Evolutionary conservation across 345 rosid genomes (phyloP).

Genomic region (Aquilaria malaccensis): DNA sequence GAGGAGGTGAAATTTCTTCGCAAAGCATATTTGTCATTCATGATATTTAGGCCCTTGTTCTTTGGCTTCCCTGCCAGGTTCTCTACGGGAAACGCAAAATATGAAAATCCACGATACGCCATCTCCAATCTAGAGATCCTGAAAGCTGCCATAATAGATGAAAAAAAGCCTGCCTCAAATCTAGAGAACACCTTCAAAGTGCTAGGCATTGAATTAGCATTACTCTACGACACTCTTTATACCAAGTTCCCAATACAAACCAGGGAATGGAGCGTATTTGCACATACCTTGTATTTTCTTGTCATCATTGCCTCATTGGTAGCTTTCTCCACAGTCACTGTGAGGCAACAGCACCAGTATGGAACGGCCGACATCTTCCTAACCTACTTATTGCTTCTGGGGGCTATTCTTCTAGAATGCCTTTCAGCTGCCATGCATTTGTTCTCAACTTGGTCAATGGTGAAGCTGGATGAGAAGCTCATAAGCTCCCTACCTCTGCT

Average conservation of each 20-base stretch:
- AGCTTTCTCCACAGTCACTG: background rate
- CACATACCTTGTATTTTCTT: constrained; percentile 17
- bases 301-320: constrained; percentile 8
- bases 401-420: constrained; percentile 17
- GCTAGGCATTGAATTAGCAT: constrained; percentile 32
- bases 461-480: background rate
- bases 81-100: background rate
- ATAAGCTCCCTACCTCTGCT: background rate
- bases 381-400: constrained; percentile 15
- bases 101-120: too few species aligned
- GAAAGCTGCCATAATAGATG: too few species aligned
- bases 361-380: constrained; percentile 6
- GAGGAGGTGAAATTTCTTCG: background rate
- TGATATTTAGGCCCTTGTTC: constrained; percentile 33
- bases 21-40: constrained; percentile 19
- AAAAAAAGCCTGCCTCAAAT: too few species aligned
- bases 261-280: constrained; percentile 12
- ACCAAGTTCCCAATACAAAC: constrained; percentile 30
- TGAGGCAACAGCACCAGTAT: background rate
- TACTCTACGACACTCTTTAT: constrained; percentile 37
- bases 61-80: constrained; percentile 18
- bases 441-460: constrained; percentile 14
- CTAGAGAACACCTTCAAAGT: constrained; percentile 25
- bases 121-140: too few species aligned
- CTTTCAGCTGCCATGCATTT: background rate